phyloP scores from a whole-genome alignment of 2,329 filamentous ascomycete genomes.

The Exserohilum rostratum region DNA sequence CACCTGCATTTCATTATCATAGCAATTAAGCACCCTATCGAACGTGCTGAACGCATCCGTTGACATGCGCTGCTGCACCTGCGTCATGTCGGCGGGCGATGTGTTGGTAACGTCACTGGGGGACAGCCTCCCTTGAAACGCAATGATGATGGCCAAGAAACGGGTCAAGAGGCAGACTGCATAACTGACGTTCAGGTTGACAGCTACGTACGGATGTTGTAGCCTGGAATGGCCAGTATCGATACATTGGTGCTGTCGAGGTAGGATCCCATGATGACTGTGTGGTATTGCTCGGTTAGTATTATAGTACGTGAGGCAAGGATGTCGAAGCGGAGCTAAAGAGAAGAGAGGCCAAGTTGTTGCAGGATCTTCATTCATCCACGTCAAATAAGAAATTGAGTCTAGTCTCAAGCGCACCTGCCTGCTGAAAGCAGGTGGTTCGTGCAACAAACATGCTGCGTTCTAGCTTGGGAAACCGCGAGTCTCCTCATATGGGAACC shows the following conservation, averaged over 20 bases:
- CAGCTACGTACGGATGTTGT: constrained; percentile 41
- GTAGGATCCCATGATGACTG: constrained; percentile 22
- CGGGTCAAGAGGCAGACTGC: constrained; percentile 51
- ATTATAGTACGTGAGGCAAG: neutral
- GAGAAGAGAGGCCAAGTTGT: neutral
- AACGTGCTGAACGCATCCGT: constrained; percentile 49
- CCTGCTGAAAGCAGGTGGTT: too few relatives aligned
- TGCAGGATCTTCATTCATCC: neutral
- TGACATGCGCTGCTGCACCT: constrained; percentile 47
- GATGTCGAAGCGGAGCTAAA: too few relatives aligned
- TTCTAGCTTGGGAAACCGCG: too few relatives aligned
- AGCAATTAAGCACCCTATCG: constrained; percentile 54
- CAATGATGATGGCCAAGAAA: constrained; percentile 45
- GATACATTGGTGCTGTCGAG: constrained; percentile 45
- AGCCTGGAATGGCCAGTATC: constrained; percentile 54
- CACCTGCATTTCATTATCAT: constrained; percentile 54
- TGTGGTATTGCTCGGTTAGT: neutral
- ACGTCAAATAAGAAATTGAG: too few relatives aligned
- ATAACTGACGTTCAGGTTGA: neutral
- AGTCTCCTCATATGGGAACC: too few relatives aligned
- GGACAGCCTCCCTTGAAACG: constrained; percentile 44
- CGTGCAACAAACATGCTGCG: too few relatives aligned
- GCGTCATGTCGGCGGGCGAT: constrained; percentile 43
- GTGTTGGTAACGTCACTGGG: constrained; percentile 54
- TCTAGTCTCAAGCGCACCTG: too few relatives aligned